Evolutionary conservation across 148 eudicot species (phyloP).

Genomic region (Diospyros kaki): DNA sequence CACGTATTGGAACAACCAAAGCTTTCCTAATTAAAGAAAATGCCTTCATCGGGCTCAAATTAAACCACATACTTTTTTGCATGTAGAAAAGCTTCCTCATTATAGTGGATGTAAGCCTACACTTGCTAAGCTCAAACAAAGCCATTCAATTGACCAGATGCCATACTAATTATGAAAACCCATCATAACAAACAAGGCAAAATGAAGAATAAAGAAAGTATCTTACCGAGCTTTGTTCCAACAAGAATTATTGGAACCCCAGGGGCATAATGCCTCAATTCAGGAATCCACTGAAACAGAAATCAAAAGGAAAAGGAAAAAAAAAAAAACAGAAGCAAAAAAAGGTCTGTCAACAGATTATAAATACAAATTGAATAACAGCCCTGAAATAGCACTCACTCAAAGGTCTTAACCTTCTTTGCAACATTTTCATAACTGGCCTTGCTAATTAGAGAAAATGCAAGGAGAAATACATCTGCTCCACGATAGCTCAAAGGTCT

Average conservation of each 20-base stretch:
- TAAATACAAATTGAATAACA: not conserved
- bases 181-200: not conserved
- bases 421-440: constrained; percentile 48
- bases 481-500: constrained; percentile 48
- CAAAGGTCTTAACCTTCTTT: constrained; percentile 32
- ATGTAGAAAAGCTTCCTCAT: no score
- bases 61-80: no score
- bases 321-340: not conserved
- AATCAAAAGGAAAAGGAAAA: not conserved
- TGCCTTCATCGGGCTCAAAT: no score
- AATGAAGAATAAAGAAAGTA: not conserved
- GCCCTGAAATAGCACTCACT: not conserved
- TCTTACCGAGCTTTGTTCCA: constrained; percentile 79
- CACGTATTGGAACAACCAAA: no score
- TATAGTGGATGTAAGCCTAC: no score
- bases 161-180: not conserved
- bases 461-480: constrained; percentile 44
- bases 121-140: no score
- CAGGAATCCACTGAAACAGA: constrained; percentile 74
- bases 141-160: no score
- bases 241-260: constrained; percentile 84
- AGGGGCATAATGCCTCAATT: constrained; percentile 84
- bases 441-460: constrained; percentile 44
- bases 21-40: no score
- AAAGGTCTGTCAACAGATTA: not conserved